Conservation (phyloP, 2,329 filamentous ascomycete species). For the Bipolaris gigantea region DNA sequence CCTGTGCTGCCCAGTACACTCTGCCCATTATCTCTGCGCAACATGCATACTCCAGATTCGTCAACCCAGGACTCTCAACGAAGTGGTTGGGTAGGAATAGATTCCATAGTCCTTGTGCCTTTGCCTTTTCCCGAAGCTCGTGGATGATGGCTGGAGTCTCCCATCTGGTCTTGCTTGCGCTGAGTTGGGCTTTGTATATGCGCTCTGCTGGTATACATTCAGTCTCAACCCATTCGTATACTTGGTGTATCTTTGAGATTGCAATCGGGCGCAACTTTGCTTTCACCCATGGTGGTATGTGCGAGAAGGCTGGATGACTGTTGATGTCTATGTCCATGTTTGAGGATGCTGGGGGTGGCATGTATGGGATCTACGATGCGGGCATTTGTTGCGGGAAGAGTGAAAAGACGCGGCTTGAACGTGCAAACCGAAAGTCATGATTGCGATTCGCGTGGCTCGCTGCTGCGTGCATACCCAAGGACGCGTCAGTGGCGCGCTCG, state of each 20-base stretch:
- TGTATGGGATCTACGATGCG: background rate
- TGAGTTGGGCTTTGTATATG: constrained; percentile 48
- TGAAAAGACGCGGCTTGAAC: constrained; percentile 6
- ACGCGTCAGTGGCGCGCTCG: constrained; percentile 21
- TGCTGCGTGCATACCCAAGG: constrained; percentile 12
- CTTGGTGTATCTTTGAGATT: constrained; percentile 48
- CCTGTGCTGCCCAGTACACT: constrained; percentile 51
- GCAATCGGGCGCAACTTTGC: constrained; percentile 54
- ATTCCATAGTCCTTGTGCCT: constrained; percentile 46
- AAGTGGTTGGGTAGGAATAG: constrained; percentile 49
- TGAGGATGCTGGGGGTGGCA: constrained; percentile 18
- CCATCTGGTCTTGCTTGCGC: constrained; percentile 37
- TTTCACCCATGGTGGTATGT: constrained; percentile 51
- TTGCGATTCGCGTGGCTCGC: constrained; percentile 21
- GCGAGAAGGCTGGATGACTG: constrained; percentile 43
- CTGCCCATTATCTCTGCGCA: constrained; percentile 53
- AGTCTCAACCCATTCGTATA: constrained; percentile 50
- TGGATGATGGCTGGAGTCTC: constrained; percentile 48
- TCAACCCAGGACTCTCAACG: constrained; percentile 49
- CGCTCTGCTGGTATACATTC: constrained; percentile 51
- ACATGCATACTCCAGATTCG: constrained; percentile 52
- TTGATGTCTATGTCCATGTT: constrained; percentile 26
- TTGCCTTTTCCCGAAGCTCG: constrained; percentile 49
- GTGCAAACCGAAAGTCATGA: constrained; percentile 3
- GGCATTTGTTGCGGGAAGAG: background rate